Evolutionary conservation across 2,329 filamentous ascomycete genomes (phyloP), one percentile per base, ranked within the genome.

Genomic region (Myriosclerotinia duriaeana): DNA sequence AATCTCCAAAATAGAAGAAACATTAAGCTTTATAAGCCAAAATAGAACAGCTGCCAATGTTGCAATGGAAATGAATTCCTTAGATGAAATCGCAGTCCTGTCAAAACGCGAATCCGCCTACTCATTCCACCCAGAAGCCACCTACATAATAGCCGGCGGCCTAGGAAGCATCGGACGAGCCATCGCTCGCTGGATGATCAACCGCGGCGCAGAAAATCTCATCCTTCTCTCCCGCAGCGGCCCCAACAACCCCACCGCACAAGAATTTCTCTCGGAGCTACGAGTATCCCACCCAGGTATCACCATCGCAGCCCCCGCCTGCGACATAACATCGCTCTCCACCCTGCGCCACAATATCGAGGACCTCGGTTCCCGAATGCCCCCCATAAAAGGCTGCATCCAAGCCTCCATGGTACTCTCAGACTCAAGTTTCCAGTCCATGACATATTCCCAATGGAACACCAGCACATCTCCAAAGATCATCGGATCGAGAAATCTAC

Each of bases 331-430:
- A 1, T 75, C 79, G 22, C 69, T 73, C 1, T 72, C 78, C 0
- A 66, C 54, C 12, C 60, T 70, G 2, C 38, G 38, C 20, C 44
- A 5, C 1, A 55, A 30, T 7, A 17, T 71, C 20, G 12, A 40
- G 5, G 36, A 64, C 20, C 64, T 53, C 38, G 34, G 55, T 50
- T 22, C 36, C 6, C 20, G 7, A 3, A 63, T 71, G 53, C 69
- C 70, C 22, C 67, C 64, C 7, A 76, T 83, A 30, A 77, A 78
- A 42, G 82, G 81, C 53, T 75, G 80, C n/a, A 75, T 83, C 15
- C 80, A 82, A 68, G 78, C 77, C 22, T 77, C 80, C 5, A 83
- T 83, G 80, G 79, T 81, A 1, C 76, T 82, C 44, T 40, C 67
- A 64, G 70, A 71, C 54, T 50, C 64, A n/a, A 42, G 59, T 2